These are phyloP conservation scores for Suhomyces anneliseae DNA, from an alignment of 1,139 yeast genomes.

Conservation along the genomic window DNA sequence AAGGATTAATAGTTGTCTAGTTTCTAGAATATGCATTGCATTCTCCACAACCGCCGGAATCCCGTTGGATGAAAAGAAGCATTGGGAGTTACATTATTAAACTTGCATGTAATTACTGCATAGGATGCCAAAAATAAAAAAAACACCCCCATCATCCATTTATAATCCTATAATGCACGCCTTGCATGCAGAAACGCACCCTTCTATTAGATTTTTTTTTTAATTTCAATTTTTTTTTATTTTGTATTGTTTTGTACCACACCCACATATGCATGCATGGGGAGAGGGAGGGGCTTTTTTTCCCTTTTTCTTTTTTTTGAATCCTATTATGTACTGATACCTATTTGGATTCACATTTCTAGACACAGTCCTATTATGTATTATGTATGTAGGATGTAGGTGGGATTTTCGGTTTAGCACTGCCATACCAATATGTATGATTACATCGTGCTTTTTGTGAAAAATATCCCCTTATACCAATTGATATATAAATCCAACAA, in stretches of 20 bases:
- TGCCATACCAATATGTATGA: slow-evolving; percentile 4
- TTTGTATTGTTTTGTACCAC: not conserved
- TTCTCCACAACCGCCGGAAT: not conserved
- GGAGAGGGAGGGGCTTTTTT: no score
- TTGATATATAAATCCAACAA: not conserved
- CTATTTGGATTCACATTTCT: slow-evolving; percentile 1
- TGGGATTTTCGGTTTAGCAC: slow-evolving; percentile 5
- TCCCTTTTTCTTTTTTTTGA: not conserved
- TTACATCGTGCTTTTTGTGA: slow-evolving; percentile 7
- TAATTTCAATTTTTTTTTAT: no score
- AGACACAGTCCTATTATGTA: slow-evolving; percentile 5
- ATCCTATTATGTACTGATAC: slow-evolving; percentile 1
- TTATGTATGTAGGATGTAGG: not conserved
- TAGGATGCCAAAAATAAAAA: not conserved
- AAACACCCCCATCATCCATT: not conserved
- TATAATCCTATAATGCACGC: not conserved
- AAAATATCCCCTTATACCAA: slow-evolving; percentile 6
- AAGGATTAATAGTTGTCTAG: not conserved
- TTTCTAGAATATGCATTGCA: not conserved
- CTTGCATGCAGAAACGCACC: not conserved
- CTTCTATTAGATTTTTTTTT: not conserved
- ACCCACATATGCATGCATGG: not conserved
- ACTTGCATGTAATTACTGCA: not conserved
- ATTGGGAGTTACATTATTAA: not conserved
- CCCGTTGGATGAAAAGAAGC: not conserved